Percentiles rank a stretch among this genome's conserved stretches.
phyloP scores from a whole-genome alignment of 805 yeast genomes.

The Metschnikowia proteae region DNA sequence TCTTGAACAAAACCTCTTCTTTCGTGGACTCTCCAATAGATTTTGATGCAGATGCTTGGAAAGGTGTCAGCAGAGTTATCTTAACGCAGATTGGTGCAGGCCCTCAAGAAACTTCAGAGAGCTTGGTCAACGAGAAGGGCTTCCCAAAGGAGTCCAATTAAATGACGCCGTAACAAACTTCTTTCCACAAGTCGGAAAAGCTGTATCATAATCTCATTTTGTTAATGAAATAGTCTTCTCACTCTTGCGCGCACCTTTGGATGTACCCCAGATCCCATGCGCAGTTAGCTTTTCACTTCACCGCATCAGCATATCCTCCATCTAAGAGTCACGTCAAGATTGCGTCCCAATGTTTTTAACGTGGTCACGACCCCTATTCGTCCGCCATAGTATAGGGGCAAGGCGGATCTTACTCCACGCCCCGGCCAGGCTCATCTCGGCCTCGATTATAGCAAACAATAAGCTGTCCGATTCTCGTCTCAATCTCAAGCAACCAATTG shows the following conservation, averaged over 20 bases:
- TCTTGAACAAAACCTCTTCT: conserved; percentile 15
- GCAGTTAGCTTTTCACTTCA: background rate
- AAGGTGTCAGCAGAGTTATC: conserved; percentile 80
- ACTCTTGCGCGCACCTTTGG: background rate
- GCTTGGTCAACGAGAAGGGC: conserved; percentile 57
- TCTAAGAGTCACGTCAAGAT: background rate
- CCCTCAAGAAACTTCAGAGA: conserved; percentile 59
- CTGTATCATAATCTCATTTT: background rate
- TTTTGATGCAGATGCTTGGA: conserved; percentile 49
- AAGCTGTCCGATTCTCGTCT: background rate
- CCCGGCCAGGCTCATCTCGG: background rate
- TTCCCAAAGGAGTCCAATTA: conserved; percentile 44
- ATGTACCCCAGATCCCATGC: conserved; percentile 4
- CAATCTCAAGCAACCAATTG: background rate
- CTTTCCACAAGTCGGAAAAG: background rate
- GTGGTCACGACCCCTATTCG: background rate
- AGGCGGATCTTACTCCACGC: background rate
- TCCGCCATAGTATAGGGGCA: background rate
- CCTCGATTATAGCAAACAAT: background rate
- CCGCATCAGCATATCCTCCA: background rate
- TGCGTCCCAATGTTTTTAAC: background rate
- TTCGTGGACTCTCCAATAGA: conserved; percentile 28
- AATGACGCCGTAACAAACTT: background rate
- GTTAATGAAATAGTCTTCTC: background rate
- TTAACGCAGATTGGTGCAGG: conserved; percentile 86